Evolutionary conservation across 768 basidiomycete genomes (phyloP).

Genomic region (Lanmaoa pseudosensibilis): DNA sequence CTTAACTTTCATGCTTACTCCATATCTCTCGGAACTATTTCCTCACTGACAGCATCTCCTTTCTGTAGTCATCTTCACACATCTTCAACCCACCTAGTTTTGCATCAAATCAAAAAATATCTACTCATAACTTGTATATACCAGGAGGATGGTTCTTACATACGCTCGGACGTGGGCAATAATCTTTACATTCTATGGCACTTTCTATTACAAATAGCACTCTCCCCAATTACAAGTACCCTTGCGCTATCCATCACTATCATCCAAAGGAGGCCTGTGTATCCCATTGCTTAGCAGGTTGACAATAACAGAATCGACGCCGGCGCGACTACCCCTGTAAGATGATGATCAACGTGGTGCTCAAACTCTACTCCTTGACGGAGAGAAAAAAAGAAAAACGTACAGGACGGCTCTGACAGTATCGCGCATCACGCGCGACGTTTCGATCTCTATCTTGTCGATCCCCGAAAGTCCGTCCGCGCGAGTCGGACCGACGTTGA

Average conservation of each 20-base stretch:
- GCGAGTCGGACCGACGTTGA: slow-evolving; percentile 88
- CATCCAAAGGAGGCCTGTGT: slow-evolving; percentile 47
- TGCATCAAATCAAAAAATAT: slow-evolving; percentile 23
- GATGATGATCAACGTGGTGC: background rate
- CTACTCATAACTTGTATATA: slow-evolving; percentile 31
- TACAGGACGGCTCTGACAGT: slow-evolving; percentile 63
- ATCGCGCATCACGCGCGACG: slow-evolving; percentile 69
- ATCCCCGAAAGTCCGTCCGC: slow-evolving; percentile 70
- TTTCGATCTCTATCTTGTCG: slow-evolving; percentile 77
- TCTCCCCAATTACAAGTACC: slow-evolving; percentile 7
- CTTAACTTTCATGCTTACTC: slow-evolving; percentile 18
- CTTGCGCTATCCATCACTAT: slow-evolving; percentile 21
- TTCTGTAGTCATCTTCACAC: slow-evolving; percentile 25
- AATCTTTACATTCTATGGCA: slow-evolving; percentile 33
- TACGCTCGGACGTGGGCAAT: slow-evolving; percentile 27
- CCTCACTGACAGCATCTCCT: slow-evolving; percentile 23
- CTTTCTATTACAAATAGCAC: slow-evolving; percentile 19
- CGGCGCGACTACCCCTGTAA: slow-evolving; percentile 46
- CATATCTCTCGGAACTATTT: slow-evolving; percentile 17
- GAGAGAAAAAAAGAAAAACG: slow-evolving; percentile 28
- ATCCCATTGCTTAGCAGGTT: slow-evolving; percentile 61
- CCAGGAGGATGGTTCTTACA: slow-evolving; percentile 16
- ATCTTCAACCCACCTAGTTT: slow-evolving; percentile 16
- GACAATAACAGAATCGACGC: slow-evolving; percentile 45
- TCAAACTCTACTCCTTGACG: background rate